Evolutionary conservation across 176 grass and related monocot genomes (phyloP).

Genomic region (Oryza australiensis): DNA sequence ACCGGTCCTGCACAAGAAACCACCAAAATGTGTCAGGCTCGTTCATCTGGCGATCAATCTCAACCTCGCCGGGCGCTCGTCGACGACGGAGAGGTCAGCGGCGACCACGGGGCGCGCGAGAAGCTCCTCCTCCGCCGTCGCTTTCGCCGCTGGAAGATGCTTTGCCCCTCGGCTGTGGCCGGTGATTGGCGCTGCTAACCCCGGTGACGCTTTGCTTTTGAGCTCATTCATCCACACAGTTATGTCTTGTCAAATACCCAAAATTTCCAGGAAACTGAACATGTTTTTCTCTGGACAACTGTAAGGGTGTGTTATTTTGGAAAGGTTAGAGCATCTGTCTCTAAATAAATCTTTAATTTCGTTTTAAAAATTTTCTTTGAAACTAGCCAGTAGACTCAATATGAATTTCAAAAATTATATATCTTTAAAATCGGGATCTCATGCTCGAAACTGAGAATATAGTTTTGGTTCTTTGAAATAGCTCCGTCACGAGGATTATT

Average conservation of each 20-base stretch:
- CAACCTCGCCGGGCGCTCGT: background rate
- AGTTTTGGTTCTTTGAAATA: too few species aligned
- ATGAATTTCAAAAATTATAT: too few species aligned
- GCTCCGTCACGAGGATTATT: too few species aligned
- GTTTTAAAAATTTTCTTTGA: too few species aligned
- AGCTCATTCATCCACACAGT: background rate
- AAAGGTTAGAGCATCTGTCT: too few species aligned
- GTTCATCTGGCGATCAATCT: background rate
- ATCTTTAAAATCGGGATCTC: too few species aligned
- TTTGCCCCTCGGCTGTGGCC: too few species aligned
- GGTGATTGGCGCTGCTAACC: too few species aligned
- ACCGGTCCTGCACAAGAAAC: background rate
- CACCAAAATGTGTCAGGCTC: background rate
- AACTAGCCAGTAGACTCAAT: too few species aligned
- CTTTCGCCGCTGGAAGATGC: background rate
- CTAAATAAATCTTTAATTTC: too few species aligned
- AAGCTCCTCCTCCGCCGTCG: constrained; percentile 2
- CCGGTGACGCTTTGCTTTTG: background rate
- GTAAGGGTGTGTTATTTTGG: too few species aligned
- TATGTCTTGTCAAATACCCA: background rate
- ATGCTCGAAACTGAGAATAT: too few species aligned
- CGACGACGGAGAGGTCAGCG: constrained; percentile 34
- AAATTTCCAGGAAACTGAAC: background rate
- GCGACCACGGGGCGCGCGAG: background rate
- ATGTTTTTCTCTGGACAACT: background rate